Evolutionary conservation across 2,329 filamentous ascomycete genomes (phyloP).

Genomic region (Alternaria sp.): DNA sequence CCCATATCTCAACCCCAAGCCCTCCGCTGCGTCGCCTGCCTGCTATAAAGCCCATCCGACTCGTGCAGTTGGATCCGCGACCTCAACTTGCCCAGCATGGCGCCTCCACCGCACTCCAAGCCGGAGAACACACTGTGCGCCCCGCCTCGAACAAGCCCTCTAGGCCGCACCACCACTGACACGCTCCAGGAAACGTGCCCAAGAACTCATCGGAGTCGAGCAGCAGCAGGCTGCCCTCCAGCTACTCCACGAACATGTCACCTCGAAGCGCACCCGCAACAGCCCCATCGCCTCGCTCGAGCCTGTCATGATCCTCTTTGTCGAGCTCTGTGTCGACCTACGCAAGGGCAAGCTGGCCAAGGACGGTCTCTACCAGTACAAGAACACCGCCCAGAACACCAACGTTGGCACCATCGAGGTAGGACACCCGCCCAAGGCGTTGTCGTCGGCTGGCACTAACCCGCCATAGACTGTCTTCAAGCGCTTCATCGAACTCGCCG

Average conservation of each 20-base stretch:
- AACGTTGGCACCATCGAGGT: constrained; percentile 98
- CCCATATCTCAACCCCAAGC: constrained; percentile 17
- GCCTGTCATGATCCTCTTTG: constrained; percentile 97
- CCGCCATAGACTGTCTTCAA: constrained; percentile 75
- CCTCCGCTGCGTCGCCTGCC: constrained; percentile 35
- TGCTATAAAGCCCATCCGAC: constrained; percentile 37
- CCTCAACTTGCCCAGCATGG: constrained; percentile 65
- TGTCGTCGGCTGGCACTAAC: constrained; percentile 14
- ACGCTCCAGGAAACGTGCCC: constrained; percentile 68
- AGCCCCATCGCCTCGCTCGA: constrained; percentile 94
- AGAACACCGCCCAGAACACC: constrained; percentile 99
- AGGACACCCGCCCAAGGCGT: constrained; percentile 25
- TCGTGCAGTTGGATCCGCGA: constrained; percentile 33
- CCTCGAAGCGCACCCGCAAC: constrained; percentile 96
- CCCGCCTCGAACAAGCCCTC: constrained; percentile 11
- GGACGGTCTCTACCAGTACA: constrained; percentile 99
- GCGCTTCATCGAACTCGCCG: constrained; percentile 96
- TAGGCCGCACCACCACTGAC: constrained; percentile 9
- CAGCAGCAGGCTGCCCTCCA: constrained; percentile 91
- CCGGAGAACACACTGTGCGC: constrained; percentile 89
- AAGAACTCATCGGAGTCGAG: constrained; percentile 97
- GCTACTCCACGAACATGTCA: constrained; percentile 98
- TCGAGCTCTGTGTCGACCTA: constrained; percentile 94
- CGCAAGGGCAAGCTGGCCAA: constrained; percentile 99
- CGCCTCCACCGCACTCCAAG: constrained; percentile 95